Evolutionary conservation across 2,329 filamentous ascomycete species (phyloP), one percentile per base, ranked within the genome.

Genomic region (Chrysosporium queenslandicum): DNA sequence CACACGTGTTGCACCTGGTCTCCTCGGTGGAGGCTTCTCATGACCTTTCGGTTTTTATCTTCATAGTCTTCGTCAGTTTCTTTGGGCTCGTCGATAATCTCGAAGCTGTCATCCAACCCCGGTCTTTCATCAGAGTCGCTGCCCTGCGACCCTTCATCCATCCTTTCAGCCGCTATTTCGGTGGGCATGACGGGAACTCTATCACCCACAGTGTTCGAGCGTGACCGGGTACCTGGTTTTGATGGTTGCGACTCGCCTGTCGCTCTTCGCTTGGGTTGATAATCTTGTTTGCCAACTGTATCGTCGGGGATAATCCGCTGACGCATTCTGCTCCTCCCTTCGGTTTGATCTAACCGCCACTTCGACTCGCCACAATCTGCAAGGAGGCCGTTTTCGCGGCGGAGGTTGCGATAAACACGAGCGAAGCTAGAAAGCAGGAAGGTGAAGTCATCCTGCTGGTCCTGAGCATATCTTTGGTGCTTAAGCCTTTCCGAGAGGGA

Each of bases 11-110:
- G 87, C 1, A 98, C 91, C 52, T 90, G 81, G 62, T 98, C 92
- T 4, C 90, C 89, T 11, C 86, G 85, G 60, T 95, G 85, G 9
- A 98, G 76, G 57, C 88, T 91, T 48, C 92, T 81, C 88, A 97
- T 94, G 41, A 98, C 91, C 68, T 96, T 96, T 41, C 94, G 81
- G 63, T 98, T 97, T 73, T 96, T 97, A 68, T 98, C 94, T 68
- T 98, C 94, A 57, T 94, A 94, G 1, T 83, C 84, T 59, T 92
- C 88, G 23, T 87, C 80, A 37, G 85, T 81, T 53, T 91, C 86
- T 61, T 89, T 89, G 0, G 91, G 90, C 56, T 96, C 91, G 55
- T 97, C 90, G 5, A 98, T 85, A 58, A 98, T 81, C 69, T 98
- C 92, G 63, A 95, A 98, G 59, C 94, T 94, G 42, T 97, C 92